phyloP scores from a whole-genome alignment of 2,329 filamentous ascomycete genomes.

The Fusarium torulosum region DNA sequence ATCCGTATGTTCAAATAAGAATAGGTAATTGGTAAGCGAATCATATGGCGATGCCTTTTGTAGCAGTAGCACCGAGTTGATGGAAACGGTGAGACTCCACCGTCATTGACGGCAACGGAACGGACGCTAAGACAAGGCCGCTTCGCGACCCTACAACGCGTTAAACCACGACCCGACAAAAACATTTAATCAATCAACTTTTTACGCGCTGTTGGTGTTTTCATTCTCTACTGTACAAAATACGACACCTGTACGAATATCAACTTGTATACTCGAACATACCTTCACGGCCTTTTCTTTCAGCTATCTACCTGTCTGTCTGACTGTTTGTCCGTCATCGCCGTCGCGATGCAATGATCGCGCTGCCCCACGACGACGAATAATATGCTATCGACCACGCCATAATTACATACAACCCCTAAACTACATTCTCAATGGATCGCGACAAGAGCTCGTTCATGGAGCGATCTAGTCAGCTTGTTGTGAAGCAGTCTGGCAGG shows the following conservation, averaged over 20 bases:
- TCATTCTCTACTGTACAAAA: constrained; percentile 24
- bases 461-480: constrained; percentile 48
- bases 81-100: constrained; percentile 17
- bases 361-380: constrained; percentile 23
- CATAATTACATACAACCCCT: constrained; percentile 24
- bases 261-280: constrained; percentile 9
- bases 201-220: constrained; percentile 39
- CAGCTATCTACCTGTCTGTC: constrained; percentile 1
- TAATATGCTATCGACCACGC: constrained; percentile 39
- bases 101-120: constrained; percentile 22
- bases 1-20: no score
- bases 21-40: no score
- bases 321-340: constrained; percentile 10
- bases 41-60: background rate
- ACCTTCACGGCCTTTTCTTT: constrained; percentile 5
- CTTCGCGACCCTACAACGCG: constrained; percentile 32
- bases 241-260: constrained; percentile 13
- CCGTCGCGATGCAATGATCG: constrained; percentile 45
- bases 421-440: constrained; percentile 41
- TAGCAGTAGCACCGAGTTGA: background rate
- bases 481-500: constrained; percentile 57
- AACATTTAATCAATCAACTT: constrained; percentile 36
- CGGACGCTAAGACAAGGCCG: constrained; percentile 14
- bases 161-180: constrained; percentile 38
- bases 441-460: constrained; percentile 43